Conservation (phyloP, 2,329 filamentous ascomycete species). For the Juglanconis sp. region DNA sequence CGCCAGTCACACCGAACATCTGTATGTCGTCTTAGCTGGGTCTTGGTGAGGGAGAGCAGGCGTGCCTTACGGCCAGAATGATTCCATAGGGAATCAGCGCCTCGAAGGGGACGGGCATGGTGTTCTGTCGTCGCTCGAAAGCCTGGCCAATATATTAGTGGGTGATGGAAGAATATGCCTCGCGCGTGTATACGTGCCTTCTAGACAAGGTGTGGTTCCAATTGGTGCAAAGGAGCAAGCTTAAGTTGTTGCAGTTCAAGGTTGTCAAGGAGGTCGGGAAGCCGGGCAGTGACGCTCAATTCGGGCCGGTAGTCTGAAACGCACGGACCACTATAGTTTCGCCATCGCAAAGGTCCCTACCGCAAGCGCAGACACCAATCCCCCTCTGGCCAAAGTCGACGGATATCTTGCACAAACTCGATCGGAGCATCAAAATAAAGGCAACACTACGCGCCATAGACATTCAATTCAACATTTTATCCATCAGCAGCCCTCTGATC, state of each 20-base stretch:
- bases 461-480: no score
- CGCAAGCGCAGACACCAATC: background rate
- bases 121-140: slow-evolving; percentile 22
- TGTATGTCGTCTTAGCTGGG: slow-evolving; percentile 27
- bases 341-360: background rate
- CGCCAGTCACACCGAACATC: slow-evolving; percentile 63
- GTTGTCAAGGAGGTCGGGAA: background rate
- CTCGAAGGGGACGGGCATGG: slow-evolving; percentile 64
- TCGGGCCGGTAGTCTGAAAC: background rate
- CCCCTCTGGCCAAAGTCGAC: background rate
- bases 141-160: slow-evolving; percentile 20
- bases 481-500: background rate
- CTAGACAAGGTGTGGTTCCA: background rate
- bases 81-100: slow-evolving; percentile 63
- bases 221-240: background rate
- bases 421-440: background rate
- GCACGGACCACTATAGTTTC: background rate
- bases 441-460: background rate
- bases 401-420: background rate
- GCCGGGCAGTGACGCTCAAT: background rate
- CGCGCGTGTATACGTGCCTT: background rate
- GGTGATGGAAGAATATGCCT: no score
- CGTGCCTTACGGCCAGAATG: slow-evolving; percentile 54
- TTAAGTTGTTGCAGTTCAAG: background rate
- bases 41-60: slow-evolving; percentile 8